A percentile compares a stretch with the other conserved stretches of the same genome.
These are phyloP conservation scores for Imleria badia DNA, from an alignment of 768 basidiomycete species.

Conservation along the genomic window DNA sequence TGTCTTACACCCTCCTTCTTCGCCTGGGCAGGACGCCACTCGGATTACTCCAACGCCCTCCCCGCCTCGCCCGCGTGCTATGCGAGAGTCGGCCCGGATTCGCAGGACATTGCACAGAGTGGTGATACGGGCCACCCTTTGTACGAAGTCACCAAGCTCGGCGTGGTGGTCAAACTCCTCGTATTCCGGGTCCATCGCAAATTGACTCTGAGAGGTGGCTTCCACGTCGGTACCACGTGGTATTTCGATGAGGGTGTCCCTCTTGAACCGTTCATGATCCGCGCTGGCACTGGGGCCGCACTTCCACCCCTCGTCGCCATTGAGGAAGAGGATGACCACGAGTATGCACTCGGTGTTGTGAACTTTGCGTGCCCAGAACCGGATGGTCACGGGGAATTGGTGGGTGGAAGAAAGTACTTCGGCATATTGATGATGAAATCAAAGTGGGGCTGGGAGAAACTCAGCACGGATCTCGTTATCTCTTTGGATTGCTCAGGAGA, in stretches of 20 bases:
- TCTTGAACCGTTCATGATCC: background rate
- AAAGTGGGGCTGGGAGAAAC: conserved; percentile 12
- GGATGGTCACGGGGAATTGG: background rate
- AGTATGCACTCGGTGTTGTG: conserved; percentile 6
- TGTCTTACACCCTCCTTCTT: conserved; percentile 7
- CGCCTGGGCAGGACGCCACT: conserved; percentile 12
- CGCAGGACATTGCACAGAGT: background rate
- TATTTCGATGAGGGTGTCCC: background rate
- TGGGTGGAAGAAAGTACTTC: background rate
- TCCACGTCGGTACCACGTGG: conserved; percentile 8
- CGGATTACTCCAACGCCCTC: conserved; percentile 6
- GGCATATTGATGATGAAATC: conserved; percentile 5
- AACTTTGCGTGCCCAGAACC: background rate
- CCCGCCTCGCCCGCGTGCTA: conserved; percentile 10
- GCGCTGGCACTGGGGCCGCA: conserved; percentile 3
- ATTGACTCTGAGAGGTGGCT: background rate
- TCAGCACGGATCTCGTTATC: conserved; percentile 1
- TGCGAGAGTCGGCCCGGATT: background rate
- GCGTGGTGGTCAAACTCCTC: conserved; percentile 10
- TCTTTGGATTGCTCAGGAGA: background rate
- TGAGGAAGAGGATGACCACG: background rate
- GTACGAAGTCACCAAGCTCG: conserved; percentile 16
- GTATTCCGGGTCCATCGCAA: conserved; percentile 5
- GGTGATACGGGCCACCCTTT: conserved; percentile 2
- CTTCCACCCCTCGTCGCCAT: background rate